phyloP scores from a whole-genome alignment of 2,329 filamentous ascomycete species.

The Penicillium nordicum region DNA sequence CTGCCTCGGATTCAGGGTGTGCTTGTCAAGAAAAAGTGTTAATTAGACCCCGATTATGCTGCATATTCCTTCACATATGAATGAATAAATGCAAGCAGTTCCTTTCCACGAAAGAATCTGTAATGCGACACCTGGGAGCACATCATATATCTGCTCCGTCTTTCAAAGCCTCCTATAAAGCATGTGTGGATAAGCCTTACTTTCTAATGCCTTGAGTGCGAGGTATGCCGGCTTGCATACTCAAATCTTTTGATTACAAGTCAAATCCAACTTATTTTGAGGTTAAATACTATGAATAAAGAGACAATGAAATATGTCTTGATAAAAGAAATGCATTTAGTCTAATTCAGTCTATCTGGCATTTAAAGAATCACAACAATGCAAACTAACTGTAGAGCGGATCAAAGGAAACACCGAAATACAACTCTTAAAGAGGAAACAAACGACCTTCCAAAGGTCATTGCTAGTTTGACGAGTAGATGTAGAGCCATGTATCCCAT shows the following conservation, averaged over 20 bases:
- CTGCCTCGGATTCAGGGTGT: conserved; percentile 21
- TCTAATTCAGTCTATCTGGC: neutral
- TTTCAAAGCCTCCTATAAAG: too few relatives aligned
- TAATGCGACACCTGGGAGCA: too few relatives aligned
- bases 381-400: neutral
- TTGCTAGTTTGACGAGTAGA: neutral
- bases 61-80: neutral
- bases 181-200: too few relatives aligned
- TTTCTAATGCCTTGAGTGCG: too few relatives aligned
- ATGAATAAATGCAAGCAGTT: too few relatives aligned
- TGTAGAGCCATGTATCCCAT: neutral
- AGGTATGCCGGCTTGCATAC: neutral
- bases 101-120: too few relatives aligned
- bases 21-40: conserved; percentile 20
- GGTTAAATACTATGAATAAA: neutral
- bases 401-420: neutral
- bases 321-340: neutral
- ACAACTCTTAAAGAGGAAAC: neutral
- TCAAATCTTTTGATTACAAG: neutral
- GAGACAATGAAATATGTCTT: neutral
- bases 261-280: neutral
- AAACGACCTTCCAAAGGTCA: neutral
- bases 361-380: neutral
- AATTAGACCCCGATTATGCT: neutral
- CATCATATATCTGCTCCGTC: too few relatives aligned